Conservation (phyloP, 2,329 filamentous ascomycete species). For the Monosporascus sp. region DNA sequence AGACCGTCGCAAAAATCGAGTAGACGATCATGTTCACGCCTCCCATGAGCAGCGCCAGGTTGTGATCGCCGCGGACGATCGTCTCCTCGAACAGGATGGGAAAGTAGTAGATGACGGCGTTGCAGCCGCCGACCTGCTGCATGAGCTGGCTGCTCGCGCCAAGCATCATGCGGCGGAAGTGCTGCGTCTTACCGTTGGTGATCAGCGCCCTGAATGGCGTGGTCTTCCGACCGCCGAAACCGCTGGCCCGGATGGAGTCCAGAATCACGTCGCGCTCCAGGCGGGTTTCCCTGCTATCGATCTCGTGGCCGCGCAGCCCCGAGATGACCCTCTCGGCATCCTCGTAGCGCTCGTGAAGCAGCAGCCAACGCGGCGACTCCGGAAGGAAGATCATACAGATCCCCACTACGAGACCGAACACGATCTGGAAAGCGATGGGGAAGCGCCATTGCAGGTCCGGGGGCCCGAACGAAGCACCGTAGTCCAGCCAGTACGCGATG, state of each 20-base stretch:
- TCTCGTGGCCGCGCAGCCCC: slow-evolving; percentile 33
- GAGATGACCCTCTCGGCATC: slow-evolving; percentile 31
- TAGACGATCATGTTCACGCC: slow-evolving; percentile 54
- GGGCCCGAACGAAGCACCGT: slow-evolving; percentile 38
- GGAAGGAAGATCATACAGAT: slow-evolving; percentile 39
- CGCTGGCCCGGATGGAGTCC: slow-evolving; percentile 55
- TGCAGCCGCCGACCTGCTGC: slow-evolving; percentile 56
- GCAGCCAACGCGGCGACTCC: slow-evolving; percentile 40
- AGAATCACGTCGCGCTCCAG: slow-evolving; percentile 56
- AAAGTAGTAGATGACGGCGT: slow-evolving; percentile 56
- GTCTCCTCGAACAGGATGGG: slow-evolving; percentile 49
- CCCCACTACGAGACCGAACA: slow-evolving; percentile 39
- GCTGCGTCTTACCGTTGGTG: slow-evolving; percentile 59
- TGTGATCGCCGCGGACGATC: slow-evolving; percentile 33
- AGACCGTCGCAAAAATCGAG: slow-evolving; percentile 52
- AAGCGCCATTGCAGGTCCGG: slow-evolving; percentile 48
- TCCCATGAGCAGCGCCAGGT: slow-evolving; percentile 48
- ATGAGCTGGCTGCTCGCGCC: slow-evolving; percentile 55
- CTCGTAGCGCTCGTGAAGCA: slow-evolving; percentile 42
- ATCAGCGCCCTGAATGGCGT: slow-evolving; percentile 49
- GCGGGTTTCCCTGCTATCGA: slow-evolving; percentile 51
- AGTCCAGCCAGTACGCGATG: slow-evolving; percentile 46
- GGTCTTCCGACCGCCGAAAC: slow-evolving; percentile 36
- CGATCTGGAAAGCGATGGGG: slow-evolving; percentile 44
- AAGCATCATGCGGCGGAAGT: slow-evolving; percentile 59